Evolutionary conservation across 169 alveolate species (phyloP).

Genomic region (Cryptosporidium xiaoi): DNA sequence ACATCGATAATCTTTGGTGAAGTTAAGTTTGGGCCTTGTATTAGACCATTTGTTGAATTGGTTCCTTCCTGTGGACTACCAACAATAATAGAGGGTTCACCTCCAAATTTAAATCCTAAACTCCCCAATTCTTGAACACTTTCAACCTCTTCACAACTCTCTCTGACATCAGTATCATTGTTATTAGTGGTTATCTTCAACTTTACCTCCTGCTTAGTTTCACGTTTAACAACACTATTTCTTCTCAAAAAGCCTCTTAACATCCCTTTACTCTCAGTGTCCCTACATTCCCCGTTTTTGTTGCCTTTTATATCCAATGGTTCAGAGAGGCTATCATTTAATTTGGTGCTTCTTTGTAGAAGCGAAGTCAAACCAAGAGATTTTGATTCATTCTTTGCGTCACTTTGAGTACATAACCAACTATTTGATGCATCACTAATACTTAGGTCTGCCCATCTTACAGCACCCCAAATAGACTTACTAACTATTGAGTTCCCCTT

Average conservation of each 20-base stretch:
- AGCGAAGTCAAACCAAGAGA: conserved; percentile 65
- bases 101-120: conserved; percentile 44
- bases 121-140: conserved; percentile 1
- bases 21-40: conserved; percentile 38
- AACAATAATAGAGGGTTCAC: background rate
- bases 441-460: conserved; percentile 73
- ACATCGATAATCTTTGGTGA: conserved; percentile 26
- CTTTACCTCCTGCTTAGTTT: background rate
- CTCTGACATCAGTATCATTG: background rate
- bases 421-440: conserved; percentile 71
- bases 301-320: background rate
- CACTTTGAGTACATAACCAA: conserved; percentile 57
- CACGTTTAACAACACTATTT: background rate
- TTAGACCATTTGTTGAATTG: conserved; percentile 1
- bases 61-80: background rate
- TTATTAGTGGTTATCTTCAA: background rate
- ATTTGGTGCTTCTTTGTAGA: conserved; percentile 30
- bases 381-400: conserved; percentile 60
- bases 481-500: conserved; percentile 27
- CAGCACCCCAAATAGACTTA: conserved; percentile 61
- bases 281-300: background rate
- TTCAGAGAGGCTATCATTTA: conserved; percentile 8
- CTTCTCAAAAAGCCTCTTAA: conserved; percentile 41
- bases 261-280: background rate
- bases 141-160: conserved; percentile 21